Conservation (phyloP, 257 asterid species). For the Osmanthus fragrans region DNA sequence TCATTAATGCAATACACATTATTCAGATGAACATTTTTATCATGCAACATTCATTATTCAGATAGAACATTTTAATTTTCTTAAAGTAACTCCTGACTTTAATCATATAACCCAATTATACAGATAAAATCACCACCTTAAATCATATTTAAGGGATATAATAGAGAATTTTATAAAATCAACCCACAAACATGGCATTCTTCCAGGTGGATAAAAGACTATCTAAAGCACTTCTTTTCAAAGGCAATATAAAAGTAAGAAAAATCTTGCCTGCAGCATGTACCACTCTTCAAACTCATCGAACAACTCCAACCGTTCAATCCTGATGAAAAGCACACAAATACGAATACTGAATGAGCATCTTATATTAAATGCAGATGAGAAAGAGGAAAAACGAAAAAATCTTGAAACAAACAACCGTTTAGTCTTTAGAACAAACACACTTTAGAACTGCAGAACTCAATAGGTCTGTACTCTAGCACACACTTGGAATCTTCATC, state of each 20-base stretch:
- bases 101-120: neutral
- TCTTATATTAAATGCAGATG: conserved; percentile 9
- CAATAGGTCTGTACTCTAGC: neutral
- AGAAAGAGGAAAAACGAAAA: conserved; percentile 24
- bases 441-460: conserved; percentile 14
- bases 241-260: conserved; percentile 15
- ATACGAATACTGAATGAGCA: conserved; percentile 29
- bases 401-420: conserved; percentile 22
- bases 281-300: conserved; percentile 76
- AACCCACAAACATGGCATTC: neutral
- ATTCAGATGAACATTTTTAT: too few relatives aligned
- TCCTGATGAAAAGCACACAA: conserved; percentile 53
- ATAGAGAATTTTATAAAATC: neutral
- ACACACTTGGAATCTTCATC: neutral
- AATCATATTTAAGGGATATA: neutral
- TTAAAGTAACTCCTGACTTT: neutral
- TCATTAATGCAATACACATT: neutral
- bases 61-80: neutral
- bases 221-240: conserved; percentile 7
- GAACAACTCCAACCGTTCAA: conserved; percentile 83
- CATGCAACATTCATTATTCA: neutral
- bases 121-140: neutral
- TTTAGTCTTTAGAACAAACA: conserved; percentile 21
- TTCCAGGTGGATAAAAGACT: neutral
- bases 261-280: conserved; percentile 95